Evolutionary conservation across 176 grass and related monocot species (phyloP), one percentile per base, ranked within the genome.

Genomic region (Juncus inflexus): DNA sequence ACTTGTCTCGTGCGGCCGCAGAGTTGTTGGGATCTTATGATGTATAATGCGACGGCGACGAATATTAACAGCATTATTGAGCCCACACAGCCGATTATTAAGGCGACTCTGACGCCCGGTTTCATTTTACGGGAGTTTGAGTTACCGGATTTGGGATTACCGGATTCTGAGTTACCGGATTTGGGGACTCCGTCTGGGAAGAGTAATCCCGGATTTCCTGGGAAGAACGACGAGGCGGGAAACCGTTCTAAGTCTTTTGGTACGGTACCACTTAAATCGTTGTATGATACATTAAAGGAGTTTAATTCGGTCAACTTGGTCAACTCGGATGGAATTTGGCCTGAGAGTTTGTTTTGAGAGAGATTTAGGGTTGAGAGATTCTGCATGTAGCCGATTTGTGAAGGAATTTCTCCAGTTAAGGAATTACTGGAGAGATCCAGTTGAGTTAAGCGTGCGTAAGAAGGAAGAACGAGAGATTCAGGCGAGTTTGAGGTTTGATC

Each of bases 401-500:
- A 60, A 53, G 85, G 95, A 65, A 99, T 72, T 50, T 72, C 68
- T 40, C 75, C 89, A 80, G 77, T 76, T 64, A 94, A 86, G 68
- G 67, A 78, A 73, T 99, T 99, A 69, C 68, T 77, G 10, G 95
- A 99, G 64, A 99, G 64, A 76, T 99, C 89, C 70, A 99, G 77
- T 61, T 71, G 79, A 79, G 79, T 79, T 35, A 99, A 82, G 77
- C 78, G 65, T 38, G 72, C 59, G 74, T 86, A 80, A 74, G 83
- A 82, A 58, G 85, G 72, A 52, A 90, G 65, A 55, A 62, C 62
- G 53, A 92, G 55, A 40, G 94, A 99, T 74, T 92, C 83, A 0
- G 85, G 83, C 70, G 77, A 89, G 74, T 84, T 82, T 60, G 69
- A 81, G 65, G 68, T 86, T 59, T 90, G 83, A 77, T 86, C 78